Percentiles rank a stretch among this genome's conserved stretches.
Evolutionary conservation across 2,329 filamentous ascomycete species (phyloP).

Genomic region (Colletotrichum tamarilloi): DNA sequence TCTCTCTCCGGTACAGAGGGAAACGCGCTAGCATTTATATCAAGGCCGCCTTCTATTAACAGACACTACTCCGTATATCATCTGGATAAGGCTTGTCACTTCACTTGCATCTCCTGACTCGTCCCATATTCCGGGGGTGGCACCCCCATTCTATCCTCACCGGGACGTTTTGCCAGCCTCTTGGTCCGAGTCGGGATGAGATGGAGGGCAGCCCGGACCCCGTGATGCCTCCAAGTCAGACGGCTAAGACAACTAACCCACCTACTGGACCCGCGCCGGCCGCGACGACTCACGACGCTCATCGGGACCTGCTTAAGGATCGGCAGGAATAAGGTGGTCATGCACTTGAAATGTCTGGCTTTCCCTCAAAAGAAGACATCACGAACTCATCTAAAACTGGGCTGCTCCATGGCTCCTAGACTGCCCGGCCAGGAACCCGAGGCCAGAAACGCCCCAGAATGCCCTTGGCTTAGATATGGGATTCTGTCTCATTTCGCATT

Average conservation of each 20-base stretch:
- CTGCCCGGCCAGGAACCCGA: slow-evolving; percentile 28
- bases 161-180: slow-evolving; percentile 13
- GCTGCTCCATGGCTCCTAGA: slow-evolving; percentile 5
- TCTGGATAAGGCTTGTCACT: slow-evolving; percentile 28
- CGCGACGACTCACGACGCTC: slow-evolving; percentile 25
- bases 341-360: slow-evolving; percentile 22
- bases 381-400: slow-evolving; percentile 17
- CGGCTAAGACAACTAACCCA: slow-evolving; percentile 29
- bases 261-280: slow-evolving; percentile 28
- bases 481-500: slow-evolving; percentile 34
- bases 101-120: slow-evolving; percentile 34
- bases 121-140: slow-evolving; percentile 28
- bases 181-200: slow-evolving; percentile 15
- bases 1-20: not conserved
- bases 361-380: slow-evolving; percentile 20
- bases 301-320: slow-evolving; percentile 36
- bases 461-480: slow-evolving; percentile 28
- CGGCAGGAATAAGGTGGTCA: slow-evolving; percentile 28
- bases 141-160: slow-evolving; percentile 8
- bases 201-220: slow-evolving; percentile 30
- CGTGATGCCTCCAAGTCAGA: slow-evolving; percentile 31
- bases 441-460: slow-evolving; percentile 18
- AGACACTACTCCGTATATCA: slow-evolving; percentile 20
- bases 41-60: slow-evolving; percentile 1
- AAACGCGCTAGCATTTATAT: slow-evolving; percentile 35